These are phyloP conservation scores for Nothophoma quercina DNA, from an alignment of 2,329 filamentous ascomycete species.

Conservation along the genomic window DNA sequence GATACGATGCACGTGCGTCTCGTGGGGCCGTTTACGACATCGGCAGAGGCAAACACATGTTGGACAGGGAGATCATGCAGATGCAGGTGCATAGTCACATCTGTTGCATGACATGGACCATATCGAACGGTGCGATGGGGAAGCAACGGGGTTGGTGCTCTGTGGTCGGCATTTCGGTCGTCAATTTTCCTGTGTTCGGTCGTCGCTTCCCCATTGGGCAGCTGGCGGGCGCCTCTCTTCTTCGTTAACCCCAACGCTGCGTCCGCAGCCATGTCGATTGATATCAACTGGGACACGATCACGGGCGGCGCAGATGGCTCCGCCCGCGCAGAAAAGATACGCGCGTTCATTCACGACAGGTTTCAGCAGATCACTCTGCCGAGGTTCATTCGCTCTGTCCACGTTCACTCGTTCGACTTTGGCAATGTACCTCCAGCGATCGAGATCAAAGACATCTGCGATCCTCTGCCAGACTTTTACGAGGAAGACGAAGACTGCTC, in stretches of 20 bases:
- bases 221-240: conserved; percentile 23
- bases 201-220: conserved; percentile 30
- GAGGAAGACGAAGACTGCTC: conserved; percentile 76
- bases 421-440: conserved; percentile 82
- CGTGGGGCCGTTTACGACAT: conserved; percentile 12
- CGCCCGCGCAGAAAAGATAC: conserved; percentile 83
- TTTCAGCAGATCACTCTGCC: conserved; percentile 93
- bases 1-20: conserved; percentile 10
- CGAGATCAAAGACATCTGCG: conserved; percentile 95
- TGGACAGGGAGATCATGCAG: conserved; percentile 27
- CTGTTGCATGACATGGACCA: conserved; percentile 20
- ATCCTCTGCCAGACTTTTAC: conserved; percentile 95
- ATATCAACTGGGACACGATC: conserved; percentile 94
- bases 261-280: conserved; percentile 80
- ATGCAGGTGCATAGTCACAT: conserved; percentile 28
- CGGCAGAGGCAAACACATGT: conserved; percentile 16
- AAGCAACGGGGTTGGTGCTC: conserved; percentile 21
- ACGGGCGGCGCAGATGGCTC: conserved; percentile 88
- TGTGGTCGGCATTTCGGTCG: conserved; percentile 26
- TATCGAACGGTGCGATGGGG: conserved; percentile 25
- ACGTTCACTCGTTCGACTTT: conserved; percentile 93
- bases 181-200: conserved; percentile 28
- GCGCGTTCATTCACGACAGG: conserved; percentile 91
- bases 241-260: conserved; percentile 37
- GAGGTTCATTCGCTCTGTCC: conserved; percentile 95